These are phyloP conservation scores for Debaryomyces nepalensis DNA, from an alignment of 1,139 yeast species.

Conservation along the genomic window DNA sequence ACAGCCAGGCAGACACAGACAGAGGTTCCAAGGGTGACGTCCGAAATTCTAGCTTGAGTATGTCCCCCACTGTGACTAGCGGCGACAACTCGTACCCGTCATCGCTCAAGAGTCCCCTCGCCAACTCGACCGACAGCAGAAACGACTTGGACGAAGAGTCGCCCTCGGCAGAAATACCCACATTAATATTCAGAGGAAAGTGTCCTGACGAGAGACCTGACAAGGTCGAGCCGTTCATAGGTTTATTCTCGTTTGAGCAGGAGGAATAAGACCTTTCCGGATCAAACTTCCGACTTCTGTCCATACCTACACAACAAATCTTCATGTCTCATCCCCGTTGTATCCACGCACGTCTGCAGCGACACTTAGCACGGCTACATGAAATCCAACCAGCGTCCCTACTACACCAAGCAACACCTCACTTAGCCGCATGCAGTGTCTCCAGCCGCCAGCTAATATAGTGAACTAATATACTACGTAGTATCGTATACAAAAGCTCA, in stretches of 20 bases:
- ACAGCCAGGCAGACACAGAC: conserved; percentile 6
- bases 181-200: conserved; percentile 53
- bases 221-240: conserved; percentile 58
- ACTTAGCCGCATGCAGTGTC: too few relatives aligned
- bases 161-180: conserved; percentile 45
- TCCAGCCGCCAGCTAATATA: too few relatives aligned
- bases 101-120: conserved; percentile 20
- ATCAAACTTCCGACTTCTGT: too few relatives aligned
- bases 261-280: too few relatives aligned
- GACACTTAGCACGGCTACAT: too few relatives aligned
- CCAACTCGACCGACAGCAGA: conserved; percentile 6
- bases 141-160: conserved; percentile 16
- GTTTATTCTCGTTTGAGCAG: conserved; percentile 57
- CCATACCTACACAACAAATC: too few relatives aligned
- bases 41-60: conserved; percentile 13
- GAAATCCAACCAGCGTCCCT: too few relatives aligned
- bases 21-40: conserved; percentile 9
- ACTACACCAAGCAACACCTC: too few relatives aligned
- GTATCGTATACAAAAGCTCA: too few relatives aligned
- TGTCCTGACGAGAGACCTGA: conserved; percentile 62
- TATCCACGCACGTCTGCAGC: too few relatives aligned
- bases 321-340: too few relatives aligned
- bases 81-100: conserved; percentile 22
- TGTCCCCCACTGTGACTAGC: conserved; percentile 20
- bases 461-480: too few relatives aligned